Conservation (phyloP, 2,329 filamentous ascomycete genomes). For the Ophiostoma tasmaniense region DNA sequence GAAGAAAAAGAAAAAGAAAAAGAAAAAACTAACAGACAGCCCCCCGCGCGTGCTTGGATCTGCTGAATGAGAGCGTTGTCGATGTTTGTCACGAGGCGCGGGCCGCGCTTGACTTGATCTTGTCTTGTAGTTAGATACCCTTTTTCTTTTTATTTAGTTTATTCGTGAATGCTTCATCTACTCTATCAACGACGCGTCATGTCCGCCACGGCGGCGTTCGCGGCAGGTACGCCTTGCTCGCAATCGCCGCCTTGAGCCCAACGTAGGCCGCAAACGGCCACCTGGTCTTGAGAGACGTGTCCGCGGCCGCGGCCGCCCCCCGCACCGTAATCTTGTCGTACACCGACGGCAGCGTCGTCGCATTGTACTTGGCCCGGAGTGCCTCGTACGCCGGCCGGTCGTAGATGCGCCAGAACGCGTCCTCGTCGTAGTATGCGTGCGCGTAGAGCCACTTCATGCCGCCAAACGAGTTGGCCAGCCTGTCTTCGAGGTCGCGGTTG, state of each 20-base stretch:
- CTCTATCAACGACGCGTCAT: background rate
- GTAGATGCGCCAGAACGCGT: constrained; percentile 61
- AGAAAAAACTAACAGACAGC: constrained; percentile 18
- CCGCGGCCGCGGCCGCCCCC: background rate
- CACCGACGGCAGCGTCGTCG: constrained; percentile 53
- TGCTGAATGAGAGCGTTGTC: constrained; percentile 28
- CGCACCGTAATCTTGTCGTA: constrained; percentile 56
- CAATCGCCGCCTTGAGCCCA: constrained; percentile 51
- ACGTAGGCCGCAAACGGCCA: constrained; percentile 52
- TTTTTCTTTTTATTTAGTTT: background rate
- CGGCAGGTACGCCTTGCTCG: constrained; percentile 47
- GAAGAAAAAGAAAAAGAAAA: background rate
- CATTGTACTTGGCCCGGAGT: constrained; percentile 54
- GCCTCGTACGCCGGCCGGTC: constrained; percentile 47
- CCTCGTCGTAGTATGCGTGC: constrained; percentile 71
- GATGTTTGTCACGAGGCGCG: constrained; percentile 24
- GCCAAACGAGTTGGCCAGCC: constrained; percentile 53
- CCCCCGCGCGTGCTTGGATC: constrained; percentile 26
- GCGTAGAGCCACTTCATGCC: constrained; percentile 86
- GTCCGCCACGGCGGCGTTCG: constrained; percentile 25
- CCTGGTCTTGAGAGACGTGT: constrained; percentile 28
- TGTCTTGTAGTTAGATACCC: background rate
- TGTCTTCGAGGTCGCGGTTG: constrained; percentile 64
- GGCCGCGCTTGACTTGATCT: constrained; percentile 22
- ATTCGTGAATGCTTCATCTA: background rate